Percentiles rank a stretch among this genome's conserved stretches.
Conservation (phyloP, 768 basidiomycete species). For the Psilocybe azurescens region DNA sequence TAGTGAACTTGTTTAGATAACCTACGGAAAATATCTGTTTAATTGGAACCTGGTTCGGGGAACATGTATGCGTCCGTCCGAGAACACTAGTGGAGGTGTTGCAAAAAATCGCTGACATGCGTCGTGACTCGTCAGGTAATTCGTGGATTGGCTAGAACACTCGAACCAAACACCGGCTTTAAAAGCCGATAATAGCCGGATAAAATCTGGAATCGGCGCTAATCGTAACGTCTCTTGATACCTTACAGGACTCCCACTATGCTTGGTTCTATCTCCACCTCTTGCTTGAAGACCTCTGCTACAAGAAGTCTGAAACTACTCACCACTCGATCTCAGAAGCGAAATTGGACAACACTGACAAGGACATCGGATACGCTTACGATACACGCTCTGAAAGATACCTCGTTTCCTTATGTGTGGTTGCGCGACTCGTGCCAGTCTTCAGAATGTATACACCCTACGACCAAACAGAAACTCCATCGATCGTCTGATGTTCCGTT, state of each 20-base stretch:
- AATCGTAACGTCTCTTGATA: neutral
- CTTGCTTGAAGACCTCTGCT: neutral
- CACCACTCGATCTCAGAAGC: conserved; percentile 3
- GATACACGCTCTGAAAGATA: conserved; percentile 44
- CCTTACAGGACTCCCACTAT: neutral
- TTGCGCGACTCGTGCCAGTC: conserved; percentile 88
- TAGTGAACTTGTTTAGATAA: conserved; percentile 4
- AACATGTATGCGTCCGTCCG: no score
- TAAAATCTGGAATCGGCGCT: neutral
- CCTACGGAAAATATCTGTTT: no score
- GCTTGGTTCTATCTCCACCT: conserved; percentile 3
- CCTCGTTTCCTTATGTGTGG: conserved; percentile 71
- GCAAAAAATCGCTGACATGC: no score
- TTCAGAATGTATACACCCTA: conserved; percentile 73
- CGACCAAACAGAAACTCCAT: conserved; percentile 79
- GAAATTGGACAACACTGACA: conserved; percentile 35
- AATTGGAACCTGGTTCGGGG: no score
- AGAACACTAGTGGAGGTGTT: no score
- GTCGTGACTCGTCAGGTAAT: no score
- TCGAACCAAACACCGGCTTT: neutral
- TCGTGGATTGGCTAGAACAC: neutral
- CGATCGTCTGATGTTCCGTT: conserved; percentile 67
- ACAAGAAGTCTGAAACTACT: neutral
- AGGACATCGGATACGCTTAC: conserved; percentile 33
- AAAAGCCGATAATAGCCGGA: neutral